These are phyloP conservation scores for Tolypocladium cylindrosporum DNA, from an alignment of 2,329 filamentous ascomycete species.

Conservation along the genomic window DNA sequence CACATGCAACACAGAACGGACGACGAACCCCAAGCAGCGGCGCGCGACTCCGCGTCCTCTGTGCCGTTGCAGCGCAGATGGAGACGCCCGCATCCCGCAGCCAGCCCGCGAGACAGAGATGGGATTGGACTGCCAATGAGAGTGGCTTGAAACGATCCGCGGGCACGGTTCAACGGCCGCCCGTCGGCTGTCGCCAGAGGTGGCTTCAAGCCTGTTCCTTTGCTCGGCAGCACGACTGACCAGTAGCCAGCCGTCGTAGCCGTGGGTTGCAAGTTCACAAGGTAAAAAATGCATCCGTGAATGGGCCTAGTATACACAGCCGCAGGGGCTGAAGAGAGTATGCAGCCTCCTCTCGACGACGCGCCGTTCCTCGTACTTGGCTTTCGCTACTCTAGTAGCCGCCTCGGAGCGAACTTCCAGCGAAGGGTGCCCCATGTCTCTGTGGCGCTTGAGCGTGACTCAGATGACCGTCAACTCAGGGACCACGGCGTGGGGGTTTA, in stretches of 20 bases:
- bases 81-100: neutral
- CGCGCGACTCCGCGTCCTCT: neutral
- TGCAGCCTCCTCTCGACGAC: neutral
- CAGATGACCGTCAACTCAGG: neutral
- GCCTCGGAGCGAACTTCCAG: neutral
- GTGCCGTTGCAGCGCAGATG: neutral
- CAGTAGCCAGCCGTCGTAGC: neutral
- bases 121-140: neutral
- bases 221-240: neutral
- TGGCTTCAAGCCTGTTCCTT: neutral
- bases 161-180: neutral
- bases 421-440: neutral
- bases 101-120: neutral
- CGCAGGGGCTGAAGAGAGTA: neutral
- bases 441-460: neutral
- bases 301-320: neutral
- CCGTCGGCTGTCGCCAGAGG: neutral
- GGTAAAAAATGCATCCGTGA: neutral
- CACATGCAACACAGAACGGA: neutral
- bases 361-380: no score
- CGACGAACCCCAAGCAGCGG: neutral
- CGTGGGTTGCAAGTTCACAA: neutral
- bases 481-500: no score
- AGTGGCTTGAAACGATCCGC: no score
- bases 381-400: neutral